Evolutionary conservation across 2,329 filamentous ascomycete species (phyloP), one percentile per base, ranked within the genome.

Genomic region (Pleomassaria siparia): DNA sequence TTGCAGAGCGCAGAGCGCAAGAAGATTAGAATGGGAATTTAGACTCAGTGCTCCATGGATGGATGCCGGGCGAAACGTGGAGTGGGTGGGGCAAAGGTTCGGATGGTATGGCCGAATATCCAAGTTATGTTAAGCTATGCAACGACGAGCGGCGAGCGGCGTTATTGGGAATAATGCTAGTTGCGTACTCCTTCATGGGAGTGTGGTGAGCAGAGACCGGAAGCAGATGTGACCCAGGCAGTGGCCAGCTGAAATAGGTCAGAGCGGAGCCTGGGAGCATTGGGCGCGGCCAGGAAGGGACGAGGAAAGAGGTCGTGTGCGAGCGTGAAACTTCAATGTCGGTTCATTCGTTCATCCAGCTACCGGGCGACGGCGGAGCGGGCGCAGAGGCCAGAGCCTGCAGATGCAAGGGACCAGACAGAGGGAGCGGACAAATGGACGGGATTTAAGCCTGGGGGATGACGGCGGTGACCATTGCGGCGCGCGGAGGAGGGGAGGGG

Each of bases 1-100:
- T 71, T 71, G 68, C 68, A 67, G 60, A 61, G 69, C 67, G 56
- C 55, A 50, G 43, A 43, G 69, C 67, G 64, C 64, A 55, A 70
- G 69, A 70, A 71, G 59, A 60, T 58, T 63, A 70, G 63, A 56
- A 49, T 42, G 49, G 46, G 59, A 53, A 46, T 51, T 18, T 6
- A 35, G 6, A 20, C 5, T 18, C 47, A 42, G 50, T 50, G 43
- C 53, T 64, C 59, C 67, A 69, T 70, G 45, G 51, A 51, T 51
- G 50, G 54, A 51, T 13, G 54, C 54, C 32, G 40, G 42, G 51
- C 47, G 50, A 43, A 44, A 54, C 49, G 56, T 55, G 47, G 46
- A 46, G 47, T n/a, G n/a, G n/a, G 56, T 49, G 56, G 55, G 57
- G 54, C 51, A 58, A 54, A 56, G 60, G 60, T 54, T 45, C 54